Conservation (phyloP, 2,329 filamentous ascomycete genomes). For the Talaromyces pinophilus region DNA sequence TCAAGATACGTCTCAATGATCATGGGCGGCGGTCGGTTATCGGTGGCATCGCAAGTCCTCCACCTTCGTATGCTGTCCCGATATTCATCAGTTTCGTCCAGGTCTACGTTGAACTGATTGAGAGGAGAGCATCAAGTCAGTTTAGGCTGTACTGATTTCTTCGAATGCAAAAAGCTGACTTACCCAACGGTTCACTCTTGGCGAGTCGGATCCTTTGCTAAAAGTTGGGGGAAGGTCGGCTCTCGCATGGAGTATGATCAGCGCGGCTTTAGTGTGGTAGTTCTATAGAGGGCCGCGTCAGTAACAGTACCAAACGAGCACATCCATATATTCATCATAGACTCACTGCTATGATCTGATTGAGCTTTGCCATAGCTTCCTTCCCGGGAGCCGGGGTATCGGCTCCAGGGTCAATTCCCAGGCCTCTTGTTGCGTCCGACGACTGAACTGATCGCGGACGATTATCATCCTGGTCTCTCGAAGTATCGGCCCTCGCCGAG, state of each 20-base stretch:
- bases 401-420: constrained; percentile 53
- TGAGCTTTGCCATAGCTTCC: constrained; percentile 76
- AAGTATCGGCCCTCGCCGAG: constrained; percentile 70
- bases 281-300: constrained; percentile 61
- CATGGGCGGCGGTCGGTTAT: constrained; percentile 76
- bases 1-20: constrained; percentile 91
- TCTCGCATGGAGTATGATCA: constrained; percentile 79
- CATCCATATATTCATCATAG: constrained; percentile 6
- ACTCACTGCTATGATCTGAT: constrained; percentile 86
- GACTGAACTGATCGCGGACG: constrained; percentile 57
- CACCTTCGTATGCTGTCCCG: constrained; percentile 77
- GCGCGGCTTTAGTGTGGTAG: constrained; percentile 83
- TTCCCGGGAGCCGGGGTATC: constrained; percentile 55
- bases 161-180: constrained; percentile 55
- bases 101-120: constrained; percentile 84
- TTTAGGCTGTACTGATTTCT: constrained; percentile 80
- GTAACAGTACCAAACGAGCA: constrained; percentile 21
- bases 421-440: constrained; percentile 52
- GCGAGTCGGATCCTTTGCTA: constrained; percentile 57
- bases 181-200: constrained; percentile 86
- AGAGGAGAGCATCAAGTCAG: constrained; percentile 12
- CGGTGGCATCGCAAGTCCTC: constrained; percentile 75
- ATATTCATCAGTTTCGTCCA: constrained; percentile 89
- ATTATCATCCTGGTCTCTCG: constrained; percentile 64
- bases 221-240: constrained; percentile 65